Base-by-base conservation (phyloP, 2,329 filamentous ascomycete species). In the Neoarthrinium moseri region DNA sequence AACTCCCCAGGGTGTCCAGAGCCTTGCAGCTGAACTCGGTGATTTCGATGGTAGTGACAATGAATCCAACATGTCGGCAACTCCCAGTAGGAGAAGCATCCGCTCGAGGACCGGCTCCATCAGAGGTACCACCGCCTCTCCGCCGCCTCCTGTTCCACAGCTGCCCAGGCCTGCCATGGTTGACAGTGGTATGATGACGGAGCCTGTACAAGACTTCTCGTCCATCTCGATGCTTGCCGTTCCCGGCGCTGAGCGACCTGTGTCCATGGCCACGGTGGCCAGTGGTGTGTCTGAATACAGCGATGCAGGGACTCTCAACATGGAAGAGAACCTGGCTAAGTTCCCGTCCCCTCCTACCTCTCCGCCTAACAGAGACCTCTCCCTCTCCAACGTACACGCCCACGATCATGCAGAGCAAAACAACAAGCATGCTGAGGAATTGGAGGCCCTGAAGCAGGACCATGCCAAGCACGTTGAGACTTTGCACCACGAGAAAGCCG, bases 21-120 rank as follows among this genome's bases (percentile, higher is more conserved):
- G 87, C 59, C 74, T 99, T 41, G 95, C 94, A 63, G 91, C 91
- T 32, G 94, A 99, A 66, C 78, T 99, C 33, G 89, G 87, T 43
- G 89, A 90, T 54, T 72, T 96, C 34, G 86, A 82, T 50, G 82
- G 83, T 52, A 86, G 87, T 55, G 88, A 89, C 51, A 87, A 89
- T 49, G 85, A 86, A 51, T 84, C 87, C 44, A 73, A 68, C 48
- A 60, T 68, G 22, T 73, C 72, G 15, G 76, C 70, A 21, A 84
- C 80, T 23, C 81, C 81, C 21, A 78, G 74, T 51, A 72, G 73
- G 29, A 64, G 69, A 34, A 73, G 72, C 48, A 57, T 67, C 18
- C 72, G 73, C 34, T 56, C 66, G 34, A 79, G 76, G 5, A 76
- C 78, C 18, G 72, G 65, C 21, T 80, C 77, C 10, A 62, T 68